Base-by-base conservation (phyloP, 2,329 filamentous ascomycete genomes). In the Penicillium sp. region DNA sequence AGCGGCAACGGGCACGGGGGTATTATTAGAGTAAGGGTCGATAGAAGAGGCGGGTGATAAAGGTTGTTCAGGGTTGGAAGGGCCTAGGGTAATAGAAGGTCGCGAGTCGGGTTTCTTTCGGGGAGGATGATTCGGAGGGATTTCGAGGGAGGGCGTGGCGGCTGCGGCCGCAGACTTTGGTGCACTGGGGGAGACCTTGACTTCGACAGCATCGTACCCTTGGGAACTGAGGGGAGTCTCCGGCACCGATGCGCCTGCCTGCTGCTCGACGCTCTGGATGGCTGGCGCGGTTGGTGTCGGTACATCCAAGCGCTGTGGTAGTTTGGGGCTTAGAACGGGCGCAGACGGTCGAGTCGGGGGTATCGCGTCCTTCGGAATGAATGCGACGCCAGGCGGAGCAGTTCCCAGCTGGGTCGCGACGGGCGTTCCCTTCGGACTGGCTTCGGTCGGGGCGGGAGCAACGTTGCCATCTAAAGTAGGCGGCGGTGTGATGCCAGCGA, bases 1-100 rank as follows among this genome's bases (percentile, higher is more conserved):
- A 5, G 75, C 77, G 47, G 84, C 78, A 44, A 82, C 77, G 26
- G 82, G 75, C 23, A 76, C 78, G 2, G 87, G 84, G 0, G 87
- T 93, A 15, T 83, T 80, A 39, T 81, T 81, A 29, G 85, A 89
- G 53, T 83, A 82, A 2, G 82, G 77, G 20, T 75, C 80, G 39
- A 79, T 69, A 1, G 84, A 89, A 4, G 87, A 91, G 7, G 72
- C 77, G 16, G 78, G 78, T 7, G 69, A 71, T 23, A 69, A 61
- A 14, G 67, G 66, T 32, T 68, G 64, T 36, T 70, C 66, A 26
- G 51, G 30, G 11, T 50, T 42, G 14, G 53, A 45, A n/a, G 52
- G 47, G 7, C 60, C 56, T 33, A 60, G 33, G 14, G 50, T 44
- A 30, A 63, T 50, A 40, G 62, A 56, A 4, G 59, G 53, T 16